A percentile compares a stretch with the other conserved stretches of the same genome.
These are phyloP conservation scores for Chaetothyriales sp. DNA, from an alignment of 2,329 filamentous ascomycete species.

Conservation along the genomic window DNA sequence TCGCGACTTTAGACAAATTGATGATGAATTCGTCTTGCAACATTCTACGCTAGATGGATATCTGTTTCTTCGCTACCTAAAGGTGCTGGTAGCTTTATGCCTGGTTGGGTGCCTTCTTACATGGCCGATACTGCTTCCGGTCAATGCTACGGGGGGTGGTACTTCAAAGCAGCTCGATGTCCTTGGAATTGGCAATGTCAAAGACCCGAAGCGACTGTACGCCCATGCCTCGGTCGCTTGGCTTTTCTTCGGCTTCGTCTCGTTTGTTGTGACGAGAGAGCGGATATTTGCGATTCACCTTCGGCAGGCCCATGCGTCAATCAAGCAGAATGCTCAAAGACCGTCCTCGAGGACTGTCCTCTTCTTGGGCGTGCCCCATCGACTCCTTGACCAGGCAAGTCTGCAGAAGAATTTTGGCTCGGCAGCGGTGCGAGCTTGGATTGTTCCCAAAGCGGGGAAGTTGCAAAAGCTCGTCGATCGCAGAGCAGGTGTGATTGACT, in stretches of 20 bases:
- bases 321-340: slow-evolving; percentile 65
- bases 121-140: slow-evolving; percentile 80
- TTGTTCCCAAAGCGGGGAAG: slow-evolving; percentile 62
- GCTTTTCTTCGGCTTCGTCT: slow-evolving; percentile 70
- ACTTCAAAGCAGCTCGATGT: slow-evolving; percentile 57
- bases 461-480: slow-evolving; percentile 68
- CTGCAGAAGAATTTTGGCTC: slow-evolving; percentile 67
- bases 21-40: slow-evolving; percentile 71
- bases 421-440: slow-evolving; percentile 64
- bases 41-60: slow-evolving; percentile 86
- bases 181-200: slow-evolving; percentile 67
- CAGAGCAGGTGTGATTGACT: slow-evolving; percentile 62
- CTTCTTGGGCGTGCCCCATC: slow-evolving; percentile 67
- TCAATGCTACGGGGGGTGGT: slow-evolving; percentile 72
- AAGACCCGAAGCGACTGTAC: slow-evolving; percentile 51
- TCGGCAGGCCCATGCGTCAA: slow-evolving; percentile 79
- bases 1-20: slow-evolving; percentile 37
- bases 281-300: slow-evolving; percentile 83
- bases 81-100: slow-evolving; percentile 63
- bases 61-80: slow-evolving; percentile 77
- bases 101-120: slow-evolving; percentile 70
- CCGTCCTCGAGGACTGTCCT: slow-evolving; percentile 82
- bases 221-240: slow-evolving; percentile 67
- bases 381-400: slow-evolving; percentile 60
- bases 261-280: slow-evolving; percentile 77